Evolutionary conservation across 495 filamentous ascomycete species (phyloP).

Genomic region (Xylaria nigripes): DNA sequence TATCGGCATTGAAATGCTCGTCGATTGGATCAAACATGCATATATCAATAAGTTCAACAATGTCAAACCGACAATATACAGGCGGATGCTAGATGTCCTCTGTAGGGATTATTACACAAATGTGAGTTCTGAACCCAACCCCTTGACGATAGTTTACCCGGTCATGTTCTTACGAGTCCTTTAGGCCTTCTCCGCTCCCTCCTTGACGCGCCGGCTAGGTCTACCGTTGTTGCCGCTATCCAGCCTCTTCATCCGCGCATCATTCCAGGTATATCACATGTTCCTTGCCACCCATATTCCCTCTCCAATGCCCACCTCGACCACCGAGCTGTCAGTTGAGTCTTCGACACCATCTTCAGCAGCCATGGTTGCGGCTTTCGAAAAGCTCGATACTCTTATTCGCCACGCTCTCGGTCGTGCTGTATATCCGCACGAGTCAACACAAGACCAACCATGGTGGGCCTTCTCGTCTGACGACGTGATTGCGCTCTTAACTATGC

Average conservation of each 20-base stretch:
- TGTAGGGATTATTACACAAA: slow-evolving; percentile 98
- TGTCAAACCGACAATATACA: slow-evolving; percentile 79
- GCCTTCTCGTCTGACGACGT: slow-evolving; percentile 51
- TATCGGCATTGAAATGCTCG: slow-evolving; percentile 89
- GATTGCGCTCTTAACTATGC: slow-evolving; percentile 62
- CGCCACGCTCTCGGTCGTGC: slow-evolving; percentile 62
- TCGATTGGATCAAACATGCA: slow-evolving; percentile 95
- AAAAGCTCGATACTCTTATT: slow-evolving; percentile 67
- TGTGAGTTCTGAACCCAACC: slow-evolving; percentile 34
- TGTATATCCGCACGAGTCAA: slow-evolving; percentile 38
- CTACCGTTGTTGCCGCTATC: slow-evolving; percentile 87
- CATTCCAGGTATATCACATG: slow-evolving; percentile 97
- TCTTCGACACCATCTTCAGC: slow-evolving; percentile 49
- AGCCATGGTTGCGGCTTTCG: slow-evolving; percentile 61
- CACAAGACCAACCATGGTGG: slow-evolving; percentile 24
- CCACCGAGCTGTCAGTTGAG: slow-evolving; percentile 52
- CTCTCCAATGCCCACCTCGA: slow-evolving; percentile 60
- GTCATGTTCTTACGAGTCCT: slow-evolving; percentile 2
- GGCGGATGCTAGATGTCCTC: slow-evolving; percentile 80
- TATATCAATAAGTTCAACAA: slow-evolving; percentile 99
- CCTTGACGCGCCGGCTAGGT: slow-evolving; percentile 80
- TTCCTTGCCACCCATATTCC: slow-evolving; percentile 82
- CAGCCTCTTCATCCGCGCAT: slow-evolving; percentile 90
- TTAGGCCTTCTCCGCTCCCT: slow-evolving; percentile 74
- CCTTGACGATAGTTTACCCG: background rate